These are phyloP conservation scores for Colletotrichum navitas DNA, from an alignment of 2,329 filamentous ascomycete genomes.

Conservation along the genomic window DNA sequence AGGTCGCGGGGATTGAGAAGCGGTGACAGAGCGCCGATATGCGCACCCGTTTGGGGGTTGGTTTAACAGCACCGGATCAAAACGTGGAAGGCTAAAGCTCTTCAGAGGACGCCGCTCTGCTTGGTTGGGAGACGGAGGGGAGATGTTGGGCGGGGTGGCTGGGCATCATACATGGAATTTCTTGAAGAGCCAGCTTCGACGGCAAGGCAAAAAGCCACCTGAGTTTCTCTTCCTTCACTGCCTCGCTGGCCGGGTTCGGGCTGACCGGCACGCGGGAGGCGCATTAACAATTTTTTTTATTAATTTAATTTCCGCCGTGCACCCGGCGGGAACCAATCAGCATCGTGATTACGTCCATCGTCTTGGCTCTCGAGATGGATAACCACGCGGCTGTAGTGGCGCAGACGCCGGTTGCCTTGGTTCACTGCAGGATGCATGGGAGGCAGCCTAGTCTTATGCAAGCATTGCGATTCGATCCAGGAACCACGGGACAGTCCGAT, in stretches of 20 bases:
- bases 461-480: not conserved
- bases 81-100: not conserved
- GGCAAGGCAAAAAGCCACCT: not conserved
- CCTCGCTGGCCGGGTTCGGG: conserved; percentile 17
- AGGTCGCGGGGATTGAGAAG: not conserved
- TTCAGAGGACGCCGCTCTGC: not conserved
- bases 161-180: not conserved
- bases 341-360: not conserved
- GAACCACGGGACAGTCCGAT: not conserved
- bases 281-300: conserved; percentile 10
- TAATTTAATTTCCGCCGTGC: conserved; percentile 6
- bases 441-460: not conserved
- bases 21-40: conserved; percentile 7
- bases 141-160: not conserved
- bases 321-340: conserved; percentile 5
- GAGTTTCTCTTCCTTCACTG: not conserved
- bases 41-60: conserved; percentile 1
- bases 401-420: not conserved
- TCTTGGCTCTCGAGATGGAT: not conserved
- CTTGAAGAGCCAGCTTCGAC: not conserved
- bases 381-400: conserved; percentile 12
- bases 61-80: not conserved
- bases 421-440: not conserved
- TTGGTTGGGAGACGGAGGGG: not conserved
- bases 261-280: conserved; percentile 11